Evolutionary conservation across 169 alveolate species (phyloP).

Genomic region (Plasmodium gallinaceum): DNA sequence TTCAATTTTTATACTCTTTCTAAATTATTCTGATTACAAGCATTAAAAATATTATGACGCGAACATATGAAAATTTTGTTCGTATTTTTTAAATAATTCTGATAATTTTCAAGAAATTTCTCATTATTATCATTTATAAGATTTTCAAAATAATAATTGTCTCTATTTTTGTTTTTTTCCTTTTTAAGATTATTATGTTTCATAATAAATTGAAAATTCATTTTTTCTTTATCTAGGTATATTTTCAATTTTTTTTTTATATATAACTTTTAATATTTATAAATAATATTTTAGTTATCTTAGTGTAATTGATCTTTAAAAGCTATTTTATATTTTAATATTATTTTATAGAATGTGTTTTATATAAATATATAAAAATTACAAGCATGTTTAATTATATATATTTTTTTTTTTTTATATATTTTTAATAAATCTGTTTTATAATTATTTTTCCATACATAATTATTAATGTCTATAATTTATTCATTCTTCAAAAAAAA

Average conservation of each 20-base stretch:
- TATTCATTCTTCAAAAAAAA: too few species aligned
- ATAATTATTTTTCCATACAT: too few species aligned
- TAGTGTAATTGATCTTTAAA: background rate
- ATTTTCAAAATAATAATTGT: slow-evolving; percentile 13
- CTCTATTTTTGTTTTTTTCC: slow-evolving; percentile 30
- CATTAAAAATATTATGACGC: slow-evolving; percentile 21
- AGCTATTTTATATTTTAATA: too few species aligned
- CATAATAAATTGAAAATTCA: slow-evolving; percentile 17
- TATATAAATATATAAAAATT: too few species aligned
- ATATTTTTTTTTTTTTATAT: too few species aligned
- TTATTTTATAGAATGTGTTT: too few species aligned
- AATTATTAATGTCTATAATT: too few species aligned
- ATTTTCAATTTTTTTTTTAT: slow-evolving; percentile 5
- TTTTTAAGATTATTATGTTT: slow-evolving; percentile 20
- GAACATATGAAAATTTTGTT: slow-evolving; percentile 38
- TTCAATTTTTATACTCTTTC: slow-evolving; percentile 26
- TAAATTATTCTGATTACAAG: slow-evolving; percentile 34
- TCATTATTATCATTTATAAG: slow-evolving; percentile 31
- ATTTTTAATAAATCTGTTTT: too few species aligned
- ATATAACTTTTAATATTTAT: slow-evolving; percentile 1
- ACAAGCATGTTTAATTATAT: too few species aligned
- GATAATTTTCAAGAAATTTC: slow-evolving; percentile 14
- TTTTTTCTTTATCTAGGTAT: slow-evolving; percentile 17
- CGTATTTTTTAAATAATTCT: slow-evolving; percentile 19
- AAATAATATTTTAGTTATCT: background rate